These are phyloP conservation scores for Kalanchoe fedtschenkoi DNA, from an alignment of 164 flowering plant genomes.

Conservation along the genomic window DNA sequence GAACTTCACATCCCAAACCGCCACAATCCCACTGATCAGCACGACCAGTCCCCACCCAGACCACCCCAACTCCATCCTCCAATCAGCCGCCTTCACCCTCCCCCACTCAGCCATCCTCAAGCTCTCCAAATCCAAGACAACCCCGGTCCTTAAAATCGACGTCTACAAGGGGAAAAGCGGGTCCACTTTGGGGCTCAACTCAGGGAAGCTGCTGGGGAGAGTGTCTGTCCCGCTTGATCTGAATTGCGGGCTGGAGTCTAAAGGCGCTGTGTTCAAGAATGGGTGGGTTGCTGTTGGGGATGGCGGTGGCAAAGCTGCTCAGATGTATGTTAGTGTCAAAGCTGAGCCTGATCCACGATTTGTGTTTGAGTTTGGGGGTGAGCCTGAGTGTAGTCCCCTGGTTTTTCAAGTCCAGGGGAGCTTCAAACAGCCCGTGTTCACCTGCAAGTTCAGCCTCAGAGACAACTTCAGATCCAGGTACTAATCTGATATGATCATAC, in stretches of 20 bases:
- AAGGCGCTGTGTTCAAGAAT: slow-evolving; percentile 21
- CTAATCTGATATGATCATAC: too few species aligned
- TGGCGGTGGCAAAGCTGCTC: slow-evolving; percentile 7
- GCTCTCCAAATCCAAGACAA: too few species aligned
- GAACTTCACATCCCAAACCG: slow-evolving; percentile 22
- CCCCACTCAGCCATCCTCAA: too few species aligned
- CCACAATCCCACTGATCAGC: slow-evolving; percentile 19
- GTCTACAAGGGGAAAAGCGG: slow-evolving; percentile 16
- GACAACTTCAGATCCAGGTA: too few species aligned
- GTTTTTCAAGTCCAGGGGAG: slow-evolving; percentile 56
- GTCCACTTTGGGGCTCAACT: slow-evolving; percentile 14
- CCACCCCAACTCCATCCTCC: slow-evolving; percentile 1
- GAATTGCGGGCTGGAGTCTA: slow-evolving; percentile 12
- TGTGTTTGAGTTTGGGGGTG: slow-evolving; percentile 47
- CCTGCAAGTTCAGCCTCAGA: slow-evolving; percentile 51
- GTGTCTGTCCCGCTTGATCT: slow-evolving; percentile 26
- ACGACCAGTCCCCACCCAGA: too few species aligned
- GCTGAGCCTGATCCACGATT: slow-evolving; percentile 59
- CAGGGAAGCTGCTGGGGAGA: slow-evolving; percentile 27
- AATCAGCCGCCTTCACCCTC: slow-evolving; percentile 7
- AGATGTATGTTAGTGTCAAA: slow-evolving; percentile 27
- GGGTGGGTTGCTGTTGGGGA: slow-evolving; percentile 41
- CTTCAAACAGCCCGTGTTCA: slow-evolving; percentile 47
- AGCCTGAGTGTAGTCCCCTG: slow-evolving; percentile 67
- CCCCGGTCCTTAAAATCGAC: slow-evolving; percentile 12